Evolutionary conservation across 106 monocot species (phyloP).

Genomic region (Hemerocallis citrina): DNA sequence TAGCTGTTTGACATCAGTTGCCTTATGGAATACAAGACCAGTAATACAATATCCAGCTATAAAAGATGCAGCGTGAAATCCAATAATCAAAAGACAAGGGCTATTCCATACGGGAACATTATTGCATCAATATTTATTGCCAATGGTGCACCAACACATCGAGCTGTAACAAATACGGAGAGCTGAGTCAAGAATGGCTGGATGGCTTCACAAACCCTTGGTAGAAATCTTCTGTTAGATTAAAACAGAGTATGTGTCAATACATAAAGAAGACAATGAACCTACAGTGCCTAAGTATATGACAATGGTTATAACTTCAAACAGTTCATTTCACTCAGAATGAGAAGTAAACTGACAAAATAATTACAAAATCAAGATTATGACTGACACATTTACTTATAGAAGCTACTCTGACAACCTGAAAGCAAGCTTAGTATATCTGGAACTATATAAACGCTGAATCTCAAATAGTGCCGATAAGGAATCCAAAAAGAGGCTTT

Average conservation of each 20-base stretch:
- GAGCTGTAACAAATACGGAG: slow-evolving; percentile 87
- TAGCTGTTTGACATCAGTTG: slow-evolving; percentile 56
- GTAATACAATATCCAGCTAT: slow-evolving; percentile 60
- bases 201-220: slow-evolving; percentile 58
- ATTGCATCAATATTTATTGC: slow-evolving; percentile 76
- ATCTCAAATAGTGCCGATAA: no score
- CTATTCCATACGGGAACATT: slow-evolving; percentile 66
- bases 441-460: no score
- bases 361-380: no score
- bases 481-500: no score
- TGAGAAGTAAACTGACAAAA: no score
- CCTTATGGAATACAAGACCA: slow-evolving; percentile 35
- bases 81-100: slow-evolving; percentile 55
- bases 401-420: no score
- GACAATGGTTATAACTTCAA: neutral
- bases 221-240: slow-evolving; percentile 42
- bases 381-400: no score
- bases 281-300: neutral
- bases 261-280: neutral
- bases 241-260: neutral
- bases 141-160: slow-evolving; percentile 92
- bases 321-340: no score
- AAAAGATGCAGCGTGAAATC: slow-evolving; percentile 69
- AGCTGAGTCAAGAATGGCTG: slow-evolving; percentile 79
- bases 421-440: no score